Conservation (phyloP, 306 rosid genomes). For the Cicer yamashitae region DNA sequence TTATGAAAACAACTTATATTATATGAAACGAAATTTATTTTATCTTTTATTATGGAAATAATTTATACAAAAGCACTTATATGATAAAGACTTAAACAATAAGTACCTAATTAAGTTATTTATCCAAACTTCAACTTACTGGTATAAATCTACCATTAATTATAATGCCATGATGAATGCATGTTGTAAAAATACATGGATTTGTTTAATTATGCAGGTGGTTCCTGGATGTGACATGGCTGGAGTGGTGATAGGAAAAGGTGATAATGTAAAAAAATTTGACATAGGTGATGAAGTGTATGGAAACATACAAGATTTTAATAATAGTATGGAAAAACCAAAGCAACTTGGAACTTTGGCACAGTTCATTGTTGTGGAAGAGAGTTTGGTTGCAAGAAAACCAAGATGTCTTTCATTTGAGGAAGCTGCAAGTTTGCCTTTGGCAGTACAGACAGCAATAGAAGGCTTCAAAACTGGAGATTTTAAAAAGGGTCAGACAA, state of each 20-base stretch:
- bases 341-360: slow-evolving; percentile 61
- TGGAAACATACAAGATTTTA: slow-evolving; percentile 61
- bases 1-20: too few species aligned
- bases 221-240: slow-evolving; percentile 65
- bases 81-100: too few species aligned
- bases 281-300: slow-evolving; percentile 54
- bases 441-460: slow-evolving; percentile 55
- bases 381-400: slow-evolving; percentile 47
- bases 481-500: slow-evolving; percentile 48
- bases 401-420: slow-evolving; percentile 51
- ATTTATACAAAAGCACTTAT: too few species aligned
- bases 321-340: slow-evolving; percentile 26
- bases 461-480: slow-evolving; percentile 49
- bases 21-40: too few species aligned
- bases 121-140: too few species aligned
- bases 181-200: background rate
- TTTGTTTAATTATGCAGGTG: slow-evolving; percentile 38
- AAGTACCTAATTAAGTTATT: too few species aligned
- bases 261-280: slow-evolving; percentile 39
- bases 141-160: background rate
- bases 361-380: slow-evolving; percentile 53
- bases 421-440: slow-evolving; percentile 60
- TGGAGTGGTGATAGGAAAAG: slow-evolving; percentile 48
- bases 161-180: background rate
- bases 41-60: too few species aligned